These are phyloP conservation scores for Aristolochia californica DNA, from an alignment of 164 flowering plant genomes.

Conservation along the genomic window DNA sequence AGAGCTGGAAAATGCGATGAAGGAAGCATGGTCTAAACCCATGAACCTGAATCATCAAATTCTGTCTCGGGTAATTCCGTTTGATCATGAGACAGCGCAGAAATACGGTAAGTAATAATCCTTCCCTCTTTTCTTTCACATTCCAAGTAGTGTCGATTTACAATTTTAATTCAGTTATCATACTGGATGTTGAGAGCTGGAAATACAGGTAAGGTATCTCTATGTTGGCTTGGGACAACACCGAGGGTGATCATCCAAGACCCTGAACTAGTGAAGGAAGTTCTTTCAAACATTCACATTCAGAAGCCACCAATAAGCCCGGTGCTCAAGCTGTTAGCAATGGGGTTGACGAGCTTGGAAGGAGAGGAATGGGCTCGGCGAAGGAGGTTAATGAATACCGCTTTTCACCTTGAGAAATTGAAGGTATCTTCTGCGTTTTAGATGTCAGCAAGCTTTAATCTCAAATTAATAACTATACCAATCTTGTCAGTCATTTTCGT, in stretches of 20 bases:
- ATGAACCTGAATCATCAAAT: slow-evolving; percentile 24
- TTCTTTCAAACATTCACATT: slow-evolving; percentile 7
- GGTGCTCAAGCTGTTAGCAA: neutral
- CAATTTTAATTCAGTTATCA: neutral
- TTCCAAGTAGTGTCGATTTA: neutral
- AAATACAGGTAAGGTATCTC: slow-evolving; percentile 7
- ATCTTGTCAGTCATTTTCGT: no score
- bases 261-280: slow-evolving; percentile 11
- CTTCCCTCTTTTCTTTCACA: neutral
- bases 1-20: no score
- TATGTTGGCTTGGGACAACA: slow-evolving; percentile 6
- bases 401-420: slow-evolving; percentile 11
- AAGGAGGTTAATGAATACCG: slow-evolving; percentile 8
- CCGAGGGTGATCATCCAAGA: slow-evolving; percentile 8
- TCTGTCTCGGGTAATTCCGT: slow-evolving; percentile 24
- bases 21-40: no score
- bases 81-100: slow-evolving; percentile 15
- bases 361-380: slow-evolving; percentile 11
- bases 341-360: slow-evolving; percentile 1
- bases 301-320: neutral
- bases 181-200: neutral
- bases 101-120: slow-evolving; percentile 22
- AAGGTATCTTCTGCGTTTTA: slow-evolving; percentile 11
- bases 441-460: no score
- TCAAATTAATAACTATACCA: no score